Base-by-base conservation (phyloP, 1,284 basidiomycete genomes). In the Chalciporus sp. region DNA sequence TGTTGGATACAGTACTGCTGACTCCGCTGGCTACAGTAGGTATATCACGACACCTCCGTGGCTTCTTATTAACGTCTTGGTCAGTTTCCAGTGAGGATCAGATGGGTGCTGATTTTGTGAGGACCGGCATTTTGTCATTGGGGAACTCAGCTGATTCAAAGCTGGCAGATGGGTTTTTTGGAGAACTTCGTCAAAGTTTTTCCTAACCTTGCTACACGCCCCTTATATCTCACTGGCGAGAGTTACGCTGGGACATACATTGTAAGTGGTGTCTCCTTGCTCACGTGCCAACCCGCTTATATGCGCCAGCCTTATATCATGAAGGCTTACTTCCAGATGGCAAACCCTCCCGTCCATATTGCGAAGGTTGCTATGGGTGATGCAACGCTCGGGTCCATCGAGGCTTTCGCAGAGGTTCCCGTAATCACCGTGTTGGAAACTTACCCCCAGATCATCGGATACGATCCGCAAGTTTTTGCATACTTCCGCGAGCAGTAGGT, bases 401-500 rank as follows among this genome's bases (percentile, higher is more conserved):
- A 75, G 42, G 76, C 78, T 3, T 83, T 80, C 56, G 77, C 81
- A 52, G 68, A 80, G 23, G 61, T 83, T 1, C 82, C 83, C n/a
- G 75, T 79, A 16, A 84, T 86, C 61, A 54, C 78, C 47, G 72
- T 83, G 27, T 71, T 88, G 12, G 79, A 86, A 67, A 87, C 86
- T 8, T 85, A 80, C 62, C 86, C 86, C 6, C 85, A 87, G 67
- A 67, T 88, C 37, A 85, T 88, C 46, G 81, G 79, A 20, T 88
- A 86, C 64, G 81, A 88, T 59, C 69, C 74, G 26, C 77, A 79
- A 12, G 83, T 86, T 0, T 85, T 79, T 63, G 74, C 82, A 51
- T 85, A 84, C 61, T 87, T 88, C 71, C 76, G 79, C 61, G 74
- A 80, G 58, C 84, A 86, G 84, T 85, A 58, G 53, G 81, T 75